Percentiles rank a stretch among this genome's conserved stretches.
Conservation (phyloP, 148 eudicot genomes). For the Fagopyrum homotropicum region DNA sequence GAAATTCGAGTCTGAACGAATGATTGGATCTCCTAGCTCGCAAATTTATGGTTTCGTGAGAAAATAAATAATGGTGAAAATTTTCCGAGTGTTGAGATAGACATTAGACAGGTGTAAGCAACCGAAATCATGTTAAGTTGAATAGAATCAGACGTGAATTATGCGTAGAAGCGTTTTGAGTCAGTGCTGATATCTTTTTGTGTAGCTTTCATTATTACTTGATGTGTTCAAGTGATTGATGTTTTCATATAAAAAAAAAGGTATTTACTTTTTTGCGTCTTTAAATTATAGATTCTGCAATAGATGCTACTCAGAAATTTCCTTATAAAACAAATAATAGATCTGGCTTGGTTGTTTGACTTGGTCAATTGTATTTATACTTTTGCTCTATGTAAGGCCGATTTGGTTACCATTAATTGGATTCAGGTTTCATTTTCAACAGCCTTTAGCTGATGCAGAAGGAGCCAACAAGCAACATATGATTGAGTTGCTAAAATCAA, state of each 20-base stretch:
- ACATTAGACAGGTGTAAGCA: too few species aligned
- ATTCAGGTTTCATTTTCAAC: constrained; percentile 27
- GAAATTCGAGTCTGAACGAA: not conserved
- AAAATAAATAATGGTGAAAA: not conserved
- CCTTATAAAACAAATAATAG: not conserved
- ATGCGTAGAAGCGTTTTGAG: not conserved
- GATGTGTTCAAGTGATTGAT: not conserved
- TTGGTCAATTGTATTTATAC: not conserved
- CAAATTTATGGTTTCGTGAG: not conserved
- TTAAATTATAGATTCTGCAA: not conserved
- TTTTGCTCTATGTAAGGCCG: not conserved
- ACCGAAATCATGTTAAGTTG: not conserved
- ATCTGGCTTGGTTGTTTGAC: not conserved
- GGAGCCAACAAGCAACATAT: constrained; percentile 73
- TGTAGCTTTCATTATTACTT: not conserved
- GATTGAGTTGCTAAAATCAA: constrained; percentile 73
- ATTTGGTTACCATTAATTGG: constrained; percentile 5
- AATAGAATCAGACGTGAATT: not conserved
- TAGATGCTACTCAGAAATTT: not conserved
- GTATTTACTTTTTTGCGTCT: not conserved
- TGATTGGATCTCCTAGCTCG: not conserved
- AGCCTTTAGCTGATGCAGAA: constrained; percentile 99
- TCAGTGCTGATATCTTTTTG: not conserved
- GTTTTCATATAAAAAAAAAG: not conserved
- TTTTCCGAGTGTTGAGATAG: not conserved